These are phyloP conservation scores for Venturia oleaginea DNA, from an alignment of 2,329 filamentous ascomycete genomes.

Conservation along the genomic window DNA sequence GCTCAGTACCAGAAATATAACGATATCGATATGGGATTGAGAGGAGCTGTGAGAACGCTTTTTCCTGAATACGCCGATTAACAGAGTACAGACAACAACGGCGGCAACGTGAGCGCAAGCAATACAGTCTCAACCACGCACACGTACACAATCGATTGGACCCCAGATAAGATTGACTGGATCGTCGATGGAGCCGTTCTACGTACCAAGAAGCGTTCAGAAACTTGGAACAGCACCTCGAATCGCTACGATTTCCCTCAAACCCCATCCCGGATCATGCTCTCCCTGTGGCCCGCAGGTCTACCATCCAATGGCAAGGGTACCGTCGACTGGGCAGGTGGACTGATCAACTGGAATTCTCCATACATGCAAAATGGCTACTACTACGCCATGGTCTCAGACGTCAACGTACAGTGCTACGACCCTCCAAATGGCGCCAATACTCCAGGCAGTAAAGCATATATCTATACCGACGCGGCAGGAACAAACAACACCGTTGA, in stretches of 20 bases:
- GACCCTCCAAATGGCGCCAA: slow-evolving; percentile 64
- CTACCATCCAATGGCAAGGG: slow-evolving; percentile 68
- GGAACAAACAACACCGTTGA: slow-evolving; percentile 70
- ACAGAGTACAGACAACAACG: slow-evolving; percentile 57
- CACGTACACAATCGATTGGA: slow-evolving; percentile 91
- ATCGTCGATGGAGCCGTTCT: slow-evolving; percentile 70
- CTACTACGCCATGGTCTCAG: slow-evolving; percentile 73
- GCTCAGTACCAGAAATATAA: no score
- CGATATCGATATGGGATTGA: no score
- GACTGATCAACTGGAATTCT: slow-evolving; percentile 77
- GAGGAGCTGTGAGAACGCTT: no score
- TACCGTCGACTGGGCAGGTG: slow-evolving; percentile 87
- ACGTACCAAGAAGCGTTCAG: slow-evolving; percentile 62
- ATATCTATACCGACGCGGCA: slow-evolving; percentile 58
- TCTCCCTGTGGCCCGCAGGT: slow-evolving; percentile 95
- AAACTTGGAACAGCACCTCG: slow-evolving; percentile 78
- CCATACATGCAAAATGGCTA: slow-evolving; percentile 79
- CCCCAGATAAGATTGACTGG: slow-evolving; percentile 78
- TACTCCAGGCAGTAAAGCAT: slow-evolving; percentile 52
- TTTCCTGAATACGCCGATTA: background rate
- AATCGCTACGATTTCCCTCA: slow-evolving; percentile 85
- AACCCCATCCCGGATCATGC: slow-evolving; percentile 79
- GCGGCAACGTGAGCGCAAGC: slow-evolving; percentile 56
- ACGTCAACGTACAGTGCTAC: slow-evolving; percentile 81
- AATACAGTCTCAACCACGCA: slow-evolving; percentile 74